Conservation (phyloP, 2,329 filamentous ascomycete species). For the Fusarium continuum region DNA sequence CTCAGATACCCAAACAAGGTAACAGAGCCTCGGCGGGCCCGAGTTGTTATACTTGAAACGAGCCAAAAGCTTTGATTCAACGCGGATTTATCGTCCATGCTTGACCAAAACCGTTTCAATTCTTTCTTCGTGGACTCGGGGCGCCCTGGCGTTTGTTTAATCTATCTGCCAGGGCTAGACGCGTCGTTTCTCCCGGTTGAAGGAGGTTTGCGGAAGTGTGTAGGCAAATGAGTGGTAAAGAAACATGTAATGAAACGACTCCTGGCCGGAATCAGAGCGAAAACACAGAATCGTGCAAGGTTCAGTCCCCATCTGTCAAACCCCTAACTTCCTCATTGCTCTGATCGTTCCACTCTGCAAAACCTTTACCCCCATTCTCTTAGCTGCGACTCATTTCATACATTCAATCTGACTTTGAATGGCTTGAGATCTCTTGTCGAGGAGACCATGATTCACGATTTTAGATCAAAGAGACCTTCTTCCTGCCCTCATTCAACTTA, state of each 20-base stretch:
- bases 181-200: slow-evolving; percentile 3
- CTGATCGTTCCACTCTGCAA: background rate
- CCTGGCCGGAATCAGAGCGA: too few species aligned
- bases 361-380: slow-evolving; percentile 54
- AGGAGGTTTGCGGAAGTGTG: background rate
- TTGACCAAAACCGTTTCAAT: slow-evolving; percentile 12
- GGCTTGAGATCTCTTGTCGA: slow-evolving; percentile 70
- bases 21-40: slow-evolving; percentile 16
- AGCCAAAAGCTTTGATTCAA: background rate
- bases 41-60: slow-evolving; percentile 13
- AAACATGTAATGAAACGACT: slow-evolving; percentile 19
- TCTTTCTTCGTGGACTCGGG: background rate
- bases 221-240: slow-evolving; percentile 7
- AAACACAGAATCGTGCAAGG: too few species aligned
- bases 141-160: background rate
- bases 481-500: slow-evolving; percentile 50
- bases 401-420: slow-evolving; percentile 59
- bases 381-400: slow-evolving; percentile 56
- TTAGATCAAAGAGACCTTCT: too few species aligned
- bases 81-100: background rate
- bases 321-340: slow-evolving; percentile 12
- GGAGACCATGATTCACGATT: too few species aligned
- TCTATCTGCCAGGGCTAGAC: background rate
- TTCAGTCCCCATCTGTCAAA: slow-evolving; percentile 16
- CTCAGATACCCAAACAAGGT: slow-evolving; percentile 11